Evolutionary conservation across 345 rosid species (phyloP).

Genomic region (Rhizophora apiculata): DNA sequence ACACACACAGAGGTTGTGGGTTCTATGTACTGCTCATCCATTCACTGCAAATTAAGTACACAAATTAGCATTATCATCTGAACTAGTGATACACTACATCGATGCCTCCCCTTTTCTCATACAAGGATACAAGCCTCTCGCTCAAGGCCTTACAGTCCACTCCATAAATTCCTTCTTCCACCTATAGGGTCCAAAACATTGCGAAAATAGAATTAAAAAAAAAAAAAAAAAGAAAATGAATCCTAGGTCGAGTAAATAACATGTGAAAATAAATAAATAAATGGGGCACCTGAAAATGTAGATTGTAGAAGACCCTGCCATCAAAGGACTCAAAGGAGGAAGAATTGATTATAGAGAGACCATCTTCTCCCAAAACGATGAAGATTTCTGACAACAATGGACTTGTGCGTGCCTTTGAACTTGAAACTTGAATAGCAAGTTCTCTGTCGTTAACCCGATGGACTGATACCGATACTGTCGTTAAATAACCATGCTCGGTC

Average conservation of each 20-base stretch:
- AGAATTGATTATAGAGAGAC: constrained; percentile 37
- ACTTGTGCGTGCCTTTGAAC: neutral
- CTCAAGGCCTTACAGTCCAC: constrained; percentile 28
- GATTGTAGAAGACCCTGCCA: constrained; percentile 45
- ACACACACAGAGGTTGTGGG: no score
- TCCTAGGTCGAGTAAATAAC: neutral
- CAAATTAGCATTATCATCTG: no score
- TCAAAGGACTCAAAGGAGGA: constrained; percentile 55
- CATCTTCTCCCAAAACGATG: constrained; percentile 43
- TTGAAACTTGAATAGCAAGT: constrained; percentile 44
- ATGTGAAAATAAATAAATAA: no score
- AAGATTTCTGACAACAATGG: constrained; percentile 45
- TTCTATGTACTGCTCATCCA: no score
- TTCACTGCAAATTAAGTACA: no score
- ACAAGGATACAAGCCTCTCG: constrained; percentile 33
- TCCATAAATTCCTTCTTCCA: constrained; percentile 3
- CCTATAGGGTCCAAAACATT: constrained; percentile 8
- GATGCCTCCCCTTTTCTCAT: constrained; percentile 15
- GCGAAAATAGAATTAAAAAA: neutral
- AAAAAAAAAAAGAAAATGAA: neutral
- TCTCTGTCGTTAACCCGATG: constrained; percentile 44
- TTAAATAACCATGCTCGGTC: neutral
- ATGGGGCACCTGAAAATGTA: constrained; percentile 52
- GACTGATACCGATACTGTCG: constrained; percentile 36
- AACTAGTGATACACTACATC: no score